Conservation (phyloP, 2,329 filamentous ascomycete genomes). For the Tothia fuscella region DNA sequence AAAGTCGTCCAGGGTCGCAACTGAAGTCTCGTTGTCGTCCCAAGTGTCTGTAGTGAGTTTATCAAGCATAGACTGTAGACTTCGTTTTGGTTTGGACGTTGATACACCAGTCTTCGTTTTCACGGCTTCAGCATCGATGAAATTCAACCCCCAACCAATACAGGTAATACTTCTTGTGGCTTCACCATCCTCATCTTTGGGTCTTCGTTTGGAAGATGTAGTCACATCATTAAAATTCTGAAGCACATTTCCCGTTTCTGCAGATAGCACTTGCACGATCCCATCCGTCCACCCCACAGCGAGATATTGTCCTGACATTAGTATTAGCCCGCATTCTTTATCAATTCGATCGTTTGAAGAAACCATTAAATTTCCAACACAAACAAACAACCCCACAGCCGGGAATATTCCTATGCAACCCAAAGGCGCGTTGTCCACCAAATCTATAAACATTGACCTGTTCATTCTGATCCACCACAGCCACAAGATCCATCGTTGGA, state of each 20-base stretch:
- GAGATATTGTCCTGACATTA: slow-evolving; percentile 52
- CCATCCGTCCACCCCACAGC: slow-evolving; percentile 79
- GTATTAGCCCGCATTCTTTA: not conserved
- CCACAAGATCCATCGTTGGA: slow-evolving; percentile 74
- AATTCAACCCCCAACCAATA: slow-evolving; percentile 43
- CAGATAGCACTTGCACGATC: slow-evolving; percentile 60
- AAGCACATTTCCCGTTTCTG: slow-evolving; percentile 71
- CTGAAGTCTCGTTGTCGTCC: slow-evolving; percentile 10
- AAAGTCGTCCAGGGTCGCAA: slow-evolving; percentile 27
- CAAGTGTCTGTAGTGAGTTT: slow-evolving; percentile 1
- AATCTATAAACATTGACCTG: slow-evolving; percentile 67
- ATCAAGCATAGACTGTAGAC: not conserved
- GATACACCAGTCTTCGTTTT: slow-evolving; percentile 27
- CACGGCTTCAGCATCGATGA: slow-evolving; percentile 37
- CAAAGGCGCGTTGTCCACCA: slow-evolving; percentile 59
- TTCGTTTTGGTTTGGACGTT: not conserved
- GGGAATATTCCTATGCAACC: slow-evolving; percentile 30
- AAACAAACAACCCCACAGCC: slow-evolving; percentile 24
- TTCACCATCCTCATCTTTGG: slow-evolving; percentile 2
- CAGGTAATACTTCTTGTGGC: slow-evolving; percentile 26
- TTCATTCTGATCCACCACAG: slow-evolving; percentile 55
- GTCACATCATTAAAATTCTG: slow-evolving; percentile 46
- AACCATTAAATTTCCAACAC: slow-evolving; percentile 36
- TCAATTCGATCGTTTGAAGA: not conserved
- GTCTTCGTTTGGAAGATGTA: slow-evolving; percentile 12